Base-by-base conservation (phyloP, 768 basidiomycete species). In the Pulveroboletus frians region DNA sequence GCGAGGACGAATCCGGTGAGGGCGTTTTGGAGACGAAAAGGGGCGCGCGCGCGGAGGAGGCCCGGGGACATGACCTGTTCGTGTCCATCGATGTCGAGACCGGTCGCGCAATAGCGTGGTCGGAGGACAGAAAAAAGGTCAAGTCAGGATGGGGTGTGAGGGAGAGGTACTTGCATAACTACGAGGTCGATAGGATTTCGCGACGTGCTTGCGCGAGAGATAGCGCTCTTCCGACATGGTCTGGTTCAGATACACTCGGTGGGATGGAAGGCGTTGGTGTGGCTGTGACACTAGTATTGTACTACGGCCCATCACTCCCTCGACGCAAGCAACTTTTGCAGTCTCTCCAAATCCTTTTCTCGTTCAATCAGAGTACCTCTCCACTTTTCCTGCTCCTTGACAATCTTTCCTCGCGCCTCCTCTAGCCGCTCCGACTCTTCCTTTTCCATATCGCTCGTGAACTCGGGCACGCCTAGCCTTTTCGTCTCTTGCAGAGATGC, bases 361-460 rank as follows among this genome's bases (percentile, higher is more conserved):
- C 82, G 84, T 56, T 87, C 88, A 23, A 85, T 77, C 50, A 97
- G 69, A 39, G 73, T 76, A 29, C 61, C 69, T 35, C 81, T 74
- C 81, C 84, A 84, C 44, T 77, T 77, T 39, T 91, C 87, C 59
- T 88, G 85, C 74, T 95, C 87, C 17, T 77, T 78, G 34, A 87
- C 62, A 34, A 96, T 72, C 18, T 74, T 69, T 59, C 83, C 84
- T 42, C 83, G 73, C 5, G 89, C 93, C 30, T 80, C 80, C 44
- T 93, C 89, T 46, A 98, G 63, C 48, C 86, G 71, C 32, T 88
- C 87, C 6, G 76, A 76, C 64, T 98, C 96, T 34, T 89, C 91
- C 60, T 78, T 84, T 67, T 93, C 92, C 88, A 97, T 92, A 45
- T 77, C 76, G 32, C 71, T 65, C 21, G 81, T 85, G 58, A 97